phyloP scores from a whole-genome alignment of 352 stramenopile species.

The Pythium brassicae region DNA sequence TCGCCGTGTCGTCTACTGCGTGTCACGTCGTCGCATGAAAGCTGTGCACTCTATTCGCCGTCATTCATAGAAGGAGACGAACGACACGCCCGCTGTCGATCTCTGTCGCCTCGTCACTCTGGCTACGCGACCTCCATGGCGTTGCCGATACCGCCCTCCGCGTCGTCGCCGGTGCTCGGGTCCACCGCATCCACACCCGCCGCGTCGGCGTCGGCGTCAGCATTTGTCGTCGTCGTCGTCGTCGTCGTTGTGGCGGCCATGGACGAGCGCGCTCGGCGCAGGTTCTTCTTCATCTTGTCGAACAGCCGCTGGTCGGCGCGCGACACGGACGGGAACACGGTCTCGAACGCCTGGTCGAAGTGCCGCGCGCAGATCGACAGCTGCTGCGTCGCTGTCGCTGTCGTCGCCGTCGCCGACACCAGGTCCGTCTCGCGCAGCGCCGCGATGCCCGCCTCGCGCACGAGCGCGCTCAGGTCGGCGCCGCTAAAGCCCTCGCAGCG shows the following conservation, averaged over 20 bases:
- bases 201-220: not conserved
- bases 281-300: slow-evolving; percentile 87
- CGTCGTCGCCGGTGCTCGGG: not conserved
- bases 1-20: too few species aligned
- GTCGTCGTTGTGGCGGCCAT: slow-evolving; percentile 18
- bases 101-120: not conserved
- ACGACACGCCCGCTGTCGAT: not conserved
- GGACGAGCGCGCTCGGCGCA: slow-evolving; percentile 55
- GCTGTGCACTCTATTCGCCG: not conserved
- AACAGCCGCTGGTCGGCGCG: slow-evolving; percentile 82
- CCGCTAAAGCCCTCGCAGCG: slow-evolving; percentile 95
- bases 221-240: slow-evolving; percentile 5
- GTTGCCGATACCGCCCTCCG: not conserved
- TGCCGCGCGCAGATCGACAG: slow-evolving; percentile 61
- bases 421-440: slow-evolving; percentile 82
- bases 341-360: slow-evolving; percentile 72
- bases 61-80: too few species aligned
- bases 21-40: too few species aligned
- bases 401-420: not conserved
- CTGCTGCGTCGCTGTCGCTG: slow-evolving; percentile 23
- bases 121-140: slow-evolving; percentile 1
- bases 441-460: slow-evolving; percentile 95
- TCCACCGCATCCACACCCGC: too few species aligned
- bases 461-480: slow-evolving; percentile 95
- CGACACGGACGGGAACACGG: slow-evolving; percentile 82